Base-by-base conservation (phyloP, 1,284 basidiomycete species). In the Fistulinella cinereoalba region DNA sequence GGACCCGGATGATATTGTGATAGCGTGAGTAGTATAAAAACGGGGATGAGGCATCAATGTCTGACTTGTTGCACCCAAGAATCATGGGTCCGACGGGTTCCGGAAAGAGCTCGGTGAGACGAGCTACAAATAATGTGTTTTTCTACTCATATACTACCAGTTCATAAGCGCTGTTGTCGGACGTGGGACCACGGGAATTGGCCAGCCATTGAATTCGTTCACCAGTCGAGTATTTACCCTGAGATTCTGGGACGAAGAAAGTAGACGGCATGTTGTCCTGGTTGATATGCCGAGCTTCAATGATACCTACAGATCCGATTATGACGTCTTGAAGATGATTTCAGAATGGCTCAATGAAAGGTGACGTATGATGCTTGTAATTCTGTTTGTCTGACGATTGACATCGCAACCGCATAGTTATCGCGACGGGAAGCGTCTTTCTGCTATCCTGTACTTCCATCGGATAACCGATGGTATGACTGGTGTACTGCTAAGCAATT, bases 371-470 rank as follows among this genome's bases (percentile, higher is more conserved):
- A 11, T 27, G 2, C 25, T 29, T 25, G 16, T 6, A 15, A 8
- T 10, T 3, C 25, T 2, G 22, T n/a, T 0, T 24, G 18, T 24
- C 18, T 50, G 18, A 49, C 18, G 23, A 8, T 11, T 15, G 7
- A 27, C 27, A 9, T 13, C 33, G 13, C 25, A 15, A 76, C 71
- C 25, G n/a, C 66, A 71, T 44, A 51, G 64, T 5, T 32, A 32
- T 7, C 13, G 15, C 28, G 53, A 60, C 16, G 57, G 60, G 39
- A 47, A 45, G 19, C 41, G 60, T 23, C 57, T 78, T 4, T 64
- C 68, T n/a, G 76, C 73, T 0, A 63, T 79, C 37, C 62, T 79
- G 16, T 79, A 77, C 55, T 57, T 77, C 50, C 76, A 78, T 48
- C 68, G 71, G 5, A 79, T 79, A 47, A 66, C 71, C 7, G 74